Evolutionary conservation across 179 eudicot species (phyloP), one percentile per base, ranked within the genome.

Genomic region (Nepenthes alata): DNA sequence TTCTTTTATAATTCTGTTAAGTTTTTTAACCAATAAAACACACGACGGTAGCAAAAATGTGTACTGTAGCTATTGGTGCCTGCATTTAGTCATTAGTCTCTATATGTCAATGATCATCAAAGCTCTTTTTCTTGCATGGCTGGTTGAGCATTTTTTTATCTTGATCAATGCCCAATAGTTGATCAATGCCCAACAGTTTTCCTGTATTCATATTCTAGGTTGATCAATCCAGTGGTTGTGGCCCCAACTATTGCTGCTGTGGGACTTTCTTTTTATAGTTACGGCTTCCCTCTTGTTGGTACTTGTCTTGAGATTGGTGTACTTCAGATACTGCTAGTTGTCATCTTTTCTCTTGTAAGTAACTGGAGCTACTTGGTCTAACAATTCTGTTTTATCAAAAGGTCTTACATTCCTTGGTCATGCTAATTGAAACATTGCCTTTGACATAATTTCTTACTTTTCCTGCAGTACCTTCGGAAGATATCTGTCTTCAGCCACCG

Each of bases 171-270:
- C 25, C 25, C 25, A 25, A 25, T 1, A 25, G 25, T 25, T 25
- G 25, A 25, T 25, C 25, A 25, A 25, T 25, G 25, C 25, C 25
- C 25, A 25, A 25, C 1, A 47, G 51, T 38, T 63, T 54, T 64
- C 47, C 37, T 47, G 37, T 44, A 13, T 37, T 51, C 9, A 63
- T 63, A 55, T 66, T 60, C 48, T 55, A 91, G 98, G 83, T 66
- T 86, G 69, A 93, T 93, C 53, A 89, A 93, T 77, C 96, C 98
- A 35, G 98, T 93, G 68, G 98, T 93, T 70, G 96, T 93, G 70
- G 75, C 96, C 70, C 98, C 98, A 68, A 93, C 98, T 59, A 78
- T 89, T 70, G 98, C 98, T 58, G 96, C 95, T 51, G 95, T 93
- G 38, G 98, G 96, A 47, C 96, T 93, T 71, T 89, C 98, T 34